Evolutionary conservation across 176 grass and related monocot species (phyloP), one percentile per base, ranked within the genome.

Genomic region (Zea mays): DNA sequence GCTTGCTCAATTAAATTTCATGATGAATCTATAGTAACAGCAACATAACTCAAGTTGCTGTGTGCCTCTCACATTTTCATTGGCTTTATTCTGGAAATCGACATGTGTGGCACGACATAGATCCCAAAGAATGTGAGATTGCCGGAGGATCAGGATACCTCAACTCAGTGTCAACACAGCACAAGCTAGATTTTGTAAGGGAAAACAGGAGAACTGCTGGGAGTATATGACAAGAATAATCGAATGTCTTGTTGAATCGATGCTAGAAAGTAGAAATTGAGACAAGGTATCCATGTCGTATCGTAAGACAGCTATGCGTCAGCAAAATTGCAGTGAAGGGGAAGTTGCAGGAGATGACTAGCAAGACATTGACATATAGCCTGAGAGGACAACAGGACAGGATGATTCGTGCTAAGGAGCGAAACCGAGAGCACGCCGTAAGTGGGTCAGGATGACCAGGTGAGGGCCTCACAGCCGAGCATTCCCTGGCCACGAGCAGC

Each of bases 391-490:
- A 14, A 33, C 44, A 65, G 0, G 59, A 47, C 37, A 1, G 15
- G 73, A 44, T 14, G 82, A 37, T 64, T 78, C 37, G 40, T 34
- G 55, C 44, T 36, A 62, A 54, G 20, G 74, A 71, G 60, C 56
- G 50, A 57, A 62, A 27, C 36, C 12, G 36, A 33, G 48, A 82
- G 70, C n/a, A 45, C 59, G 10, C 15, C 13, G 10, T 10, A 57
- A 6, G 65, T 84, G 60, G 70, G 80, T 36, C n/a, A 66, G 37
- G 46, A 65, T 50, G 56, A 8, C 65, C 73, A 77, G 36, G 34
- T 5, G 66, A 44, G 39, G 74, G 65, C 66, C 38, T 64, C 57
- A 40, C 67, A 72, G 13, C 19, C 35, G 36, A 46, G n/a, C 5
- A 59, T 61, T 50, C 66, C 57, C 14, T 54, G 45, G 35, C 45